Base-by-base conservation (phyloP, 2,329 filamentous ascomycete species). In the Fusarium oxysporum region DNA sequence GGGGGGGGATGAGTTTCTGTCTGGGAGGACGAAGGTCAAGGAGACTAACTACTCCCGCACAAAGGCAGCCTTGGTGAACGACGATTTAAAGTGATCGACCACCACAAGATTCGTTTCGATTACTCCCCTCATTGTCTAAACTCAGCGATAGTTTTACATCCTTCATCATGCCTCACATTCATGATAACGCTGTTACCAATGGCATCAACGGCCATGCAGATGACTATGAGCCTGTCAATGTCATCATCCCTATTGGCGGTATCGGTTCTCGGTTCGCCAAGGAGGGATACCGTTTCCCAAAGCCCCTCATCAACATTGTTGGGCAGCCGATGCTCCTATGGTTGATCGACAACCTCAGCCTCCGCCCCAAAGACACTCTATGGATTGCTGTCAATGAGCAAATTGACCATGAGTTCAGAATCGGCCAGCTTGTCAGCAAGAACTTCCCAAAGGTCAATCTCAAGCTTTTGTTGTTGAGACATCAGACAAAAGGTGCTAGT, bases 371-470 rank as follows among this genome's bases (percentile, higher is more conserved):
- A 11, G 54, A 57, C 13, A 57, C 54, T n/a, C 13, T 57, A 7
- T 57, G 54, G 54, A 57, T 57, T 10, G 54, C 54, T 35, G 54
- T 57, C 30, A 57, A 57, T 11, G 54, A 57, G 40, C 40, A 57
- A 10, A 57, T 57, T n/a, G 54, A 57, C 30, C 33, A 57, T 35
- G 54, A 57, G 40, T 57, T 57, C 13, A 57, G 54, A 35, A 57
- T 57, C 5, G 54, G 54, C 8, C 54, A 57, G 40, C 54, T 57
- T 1, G 30, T 57, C 3, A 57, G 54, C 30, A 57, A 57, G 40
- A 57, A 44, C 40, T 57, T 57, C 17, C 54, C 54, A 2, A 57
- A 57, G 17, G 40, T 57, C 4, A 47, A 57, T 1, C 11, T 57
- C 13, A 57, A 44, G 30, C 40, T 57, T 1, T 8, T 57, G 3